Base-by-base conservation (phyloP, 768 basidiomycete species). In the Trametes cubensis region DNA sequence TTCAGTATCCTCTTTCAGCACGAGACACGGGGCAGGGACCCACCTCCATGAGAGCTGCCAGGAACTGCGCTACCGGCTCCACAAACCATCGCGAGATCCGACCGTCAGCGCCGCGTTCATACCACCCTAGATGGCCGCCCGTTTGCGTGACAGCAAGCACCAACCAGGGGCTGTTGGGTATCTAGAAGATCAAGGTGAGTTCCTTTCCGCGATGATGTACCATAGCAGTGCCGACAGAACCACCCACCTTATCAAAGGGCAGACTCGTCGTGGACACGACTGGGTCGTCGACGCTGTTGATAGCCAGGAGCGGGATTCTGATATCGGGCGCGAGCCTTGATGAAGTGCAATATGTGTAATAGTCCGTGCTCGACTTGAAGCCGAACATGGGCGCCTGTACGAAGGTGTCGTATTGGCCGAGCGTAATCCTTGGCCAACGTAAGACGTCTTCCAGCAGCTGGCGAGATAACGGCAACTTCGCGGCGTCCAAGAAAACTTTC, bases 121-220 rank as follows among this genome's bases (percentile, higher is more conserved):
- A 70, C 69, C 69, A 70, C 6, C 69, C 69, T 30, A 70, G 65
- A 46, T 70, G 69, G 5, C 69, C 69, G 26, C 69, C 69, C 23
- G 54, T 50, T 3, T 41, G 21, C 10, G 69, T 70, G n/a, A 60
- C 57, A 10, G 66, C 69, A 14, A 69, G 60, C 17, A 70, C 41
- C 3, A 70, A 41, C 49, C 60, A 66, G 1, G 68, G 69, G 50
- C 53, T 64, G 15, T 42, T 15, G 11, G 17, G 18, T 21, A 65
- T 58, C 66, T 69, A 53, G 18, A 5, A 17, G 18, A 30, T 14
- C 20, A 28, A 30, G 40, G 25, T 47, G 5, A 47, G n/a, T 21
- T 25, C 46, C 14, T 6, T 6, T 23, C 20, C n/a, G 47, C 13
- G 34, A 30, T 38, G 14, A 4, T 25, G 40, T 20, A 58, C 15